These are phyloP conservation scores for Fusarium sp. DNA, from an alignment of 2,329 filamentous ascomycete genomes.

Conservation along the genomic window DNA sequence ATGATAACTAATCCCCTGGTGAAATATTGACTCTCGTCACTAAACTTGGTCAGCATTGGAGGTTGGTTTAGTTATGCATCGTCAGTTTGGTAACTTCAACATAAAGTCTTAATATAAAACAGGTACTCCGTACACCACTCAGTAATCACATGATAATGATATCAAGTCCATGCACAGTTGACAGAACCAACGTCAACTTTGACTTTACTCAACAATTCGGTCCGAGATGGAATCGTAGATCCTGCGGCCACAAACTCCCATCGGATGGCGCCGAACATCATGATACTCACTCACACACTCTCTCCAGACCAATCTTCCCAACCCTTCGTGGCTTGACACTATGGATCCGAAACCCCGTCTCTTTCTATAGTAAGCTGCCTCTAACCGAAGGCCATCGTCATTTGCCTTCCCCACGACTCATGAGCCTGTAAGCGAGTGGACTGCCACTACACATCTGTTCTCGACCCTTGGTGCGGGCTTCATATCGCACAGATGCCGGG, in stretches of 20 bases:
- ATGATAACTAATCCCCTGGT: too few species aligned
- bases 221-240: slow-evolving; percentile 34
- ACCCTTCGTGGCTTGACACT: too few species aligned
- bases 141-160: too few species aligned
- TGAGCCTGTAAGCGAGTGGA: slow-evolving; percentile 27
- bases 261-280: slow-evolving; percentile 42
- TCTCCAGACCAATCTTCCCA: too few species aligned
- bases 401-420: slow-evolving; percentile 29
- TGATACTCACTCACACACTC: not conserved
- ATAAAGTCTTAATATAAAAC: not conserved
- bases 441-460: slow-evolving; percentile 22
- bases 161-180: too few species aligned
- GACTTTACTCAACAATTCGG: slow-evolving; percentile 28
- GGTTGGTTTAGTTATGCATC: not conserved
- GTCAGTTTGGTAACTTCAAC: not conserved
- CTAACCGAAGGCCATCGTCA: slow-evolving; percentile 15
- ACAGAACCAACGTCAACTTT: slow-evolving; percentile 5
- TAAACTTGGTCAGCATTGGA: too few species aligned
- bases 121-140: too few species aligned
- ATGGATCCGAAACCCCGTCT: slow-evolving; percentile 5
- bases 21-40: too few species aligned
- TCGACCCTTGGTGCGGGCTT: slow-evolving; percentile 16
- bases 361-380: not conserved
- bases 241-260: slow-evolving; percentile 20
- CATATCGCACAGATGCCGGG: slow-evolving; percentile 13